Percentiles rank a stretch among this genome's conserved stretches.
These are phyloP conservation scores for Corymbia calophylla DNA, from an alignment of 441 rosid genomes.

Conservation along the genomic window DNA sequence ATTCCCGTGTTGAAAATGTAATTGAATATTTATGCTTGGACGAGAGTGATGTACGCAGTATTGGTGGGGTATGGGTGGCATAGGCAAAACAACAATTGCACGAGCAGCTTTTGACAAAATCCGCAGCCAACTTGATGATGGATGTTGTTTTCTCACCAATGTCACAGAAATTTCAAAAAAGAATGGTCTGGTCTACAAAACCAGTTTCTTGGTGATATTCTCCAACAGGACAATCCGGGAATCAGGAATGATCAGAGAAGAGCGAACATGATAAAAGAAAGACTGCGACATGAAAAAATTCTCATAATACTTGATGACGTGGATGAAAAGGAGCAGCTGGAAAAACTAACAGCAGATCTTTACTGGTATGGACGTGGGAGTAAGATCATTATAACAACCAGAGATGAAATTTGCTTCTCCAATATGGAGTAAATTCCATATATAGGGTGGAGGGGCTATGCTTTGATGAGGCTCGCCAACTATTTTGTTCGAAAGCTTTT, in stretches of 20 bases:
- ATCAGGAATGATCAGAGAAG: background rate
- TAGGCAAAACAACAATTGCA: background rate
- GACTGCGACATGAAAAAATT: background rate
- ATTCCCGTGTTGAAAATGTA: background rate
- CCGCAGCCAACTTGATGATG: slow-evolving; percentile 2
- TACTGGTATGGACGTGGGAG: slow-evolving; percentile 32
- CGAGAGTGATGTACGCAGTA: background rate
- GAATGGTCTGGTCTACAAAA: slow-evolving; percentile 13
- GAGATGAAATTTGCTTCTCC: slow-evolving; percentile 19
- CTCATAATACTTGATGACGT: slow-evolving; percentile 24
- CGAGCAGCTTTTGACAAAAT: background rate
- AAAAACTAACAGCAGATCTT: slow-evolving; percentile 6
- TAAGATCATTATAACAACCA: slow-evolving; percentile 27
- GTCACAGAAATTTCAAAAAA: slow-evolving; percentile 16
- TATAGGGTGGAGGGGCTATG: background rate
- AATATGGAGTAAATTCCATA: background rate
- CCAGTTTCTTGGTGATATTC: slow-evolving; percentile 17
- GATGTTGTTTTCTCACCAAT: slow-evolving; percentile 16
- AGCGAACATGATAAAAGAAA: background rate
- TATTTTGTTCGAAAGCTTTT: slow-evolving; percentile 26
- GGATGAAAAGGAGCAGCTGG: slow-evolving; percentile 7
- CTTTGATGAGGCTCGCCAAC: slow-evolving; percentile 16
- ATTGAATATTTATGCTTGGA: background rate
- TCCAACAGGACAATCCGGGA: slow-evolving; percentile 1
- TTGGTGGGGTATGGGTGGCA: background rate